Evolutionary conservation across 1,284 basidiomycete species (phyloP).

Genomic region (Apiotrichum montevideense): DNA sequence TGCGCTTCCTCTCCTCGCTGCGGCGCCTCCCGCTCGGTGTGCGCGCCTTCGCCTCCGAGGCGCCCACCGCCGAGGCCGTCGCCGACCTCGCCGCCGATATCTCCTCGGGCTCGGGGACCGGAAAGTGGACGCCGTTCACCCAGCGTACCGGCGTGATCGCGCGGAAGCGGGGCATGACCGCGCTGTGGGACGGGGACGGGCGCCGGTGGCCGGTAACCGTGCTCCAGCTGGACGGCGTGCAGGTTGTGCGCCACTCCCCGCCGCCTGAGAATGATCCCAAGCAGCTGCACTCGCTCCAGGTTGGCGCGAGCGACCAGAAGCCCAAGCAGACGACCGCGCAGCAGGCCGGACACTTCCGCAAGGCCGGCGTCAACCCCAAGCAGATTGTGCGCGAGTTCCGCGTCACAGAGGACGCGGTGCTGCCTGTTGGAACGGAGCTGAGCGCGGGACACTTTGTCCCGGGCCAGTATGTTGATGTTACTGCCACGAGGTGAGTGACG

Average conservation of each 20-base stretch:
- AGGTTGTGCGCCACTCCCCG: slow-evolving; percentile 45
- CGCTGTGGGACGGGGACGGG: slow-evolving; percentile 86
- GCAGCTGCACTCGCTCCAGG: slow-evolving; percentile 77
- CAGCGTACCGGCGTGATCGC: slow-evolving; percentile 91
- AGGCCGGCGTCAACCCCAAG: slow-evolving; percentile 77
- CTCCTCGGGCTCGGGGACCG: too few relatives aligned
- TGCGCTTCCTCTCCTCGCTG: slow-evolving; percentile 15
- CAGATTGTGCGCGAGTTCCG: slow-evolving; percentile 83
- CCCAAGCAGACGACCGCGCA: slow-evolving; percentile 62
- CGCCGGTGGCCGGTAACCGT: slow-evolving; percentile 84
- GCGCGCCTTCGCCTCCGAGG: slow-evolving; percentile 20
- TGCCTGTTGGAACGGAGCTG: slow-evolving; percentile 81
- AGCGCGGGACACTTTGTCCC: slow-evolving; percentile 95
- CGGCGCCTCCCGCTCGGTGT: slow-evolving; percentile 9
- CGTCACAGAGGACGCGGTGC: slow-evolving; percentile 78
- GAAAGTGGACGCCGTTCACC: slow-evolving; percentile 73
- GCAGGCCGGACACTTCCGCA: slow-evolving; percentile 81
- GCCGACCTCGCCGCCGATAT: neutral
- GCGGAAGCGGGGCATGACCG: slow-evolving; percentile 92
- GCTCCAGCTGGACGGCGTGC: slow-evolving; percentile 55
- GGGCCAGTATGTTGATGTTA: slow-evolving; percentile 91
- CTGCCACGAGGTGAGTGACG: slow-evolving; percentile 74
- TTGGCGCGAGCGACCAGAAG: slow-evolving; percentile 68
- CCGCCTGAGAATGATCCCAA: slow-evolving; percentile 24
- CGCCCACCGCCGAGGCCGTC: slow-evolving; percentile 11